Evolutionary conservation across 106 monocot species (phyloP), one percentile per base, ranked within the genome.

Genomic region (Platanthera guangdongensis): DNA sequence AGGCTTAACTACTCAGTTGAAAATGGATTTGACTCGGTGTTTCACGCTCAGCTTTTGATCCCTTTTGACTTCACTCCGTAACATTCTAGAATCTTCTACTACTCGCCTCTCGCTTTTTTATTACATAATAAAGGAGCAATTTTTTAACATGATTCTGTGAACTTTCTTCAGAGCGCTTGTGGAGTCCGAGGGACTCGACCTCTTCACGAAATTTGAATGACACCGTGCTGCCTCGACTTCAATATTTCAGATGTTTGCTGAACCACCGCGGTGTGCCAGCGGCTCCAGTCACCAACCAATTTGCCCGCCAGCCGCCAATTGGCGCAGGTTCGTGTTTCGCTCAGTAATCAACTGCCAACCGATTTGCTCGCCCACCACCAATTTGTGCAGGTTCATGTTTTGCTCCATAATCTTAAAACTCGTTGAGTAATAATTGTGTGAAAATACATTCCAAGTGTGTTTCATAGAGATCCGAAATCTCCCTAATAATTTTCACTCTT

Each of bases 221-320:
- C 5, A 88, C 85, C 3, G 88, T 90, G 47, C 72, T 94, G 55
- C 87, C 87, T 3, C 86, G 94, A 9, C 80, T 99, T 48, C 88
- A 88, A 22, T 88, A 94, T 59, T 99, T 94, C 82, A 90, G 92
- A 82, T 94, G 99, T 77, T 73, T 94, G 75, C 85, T 99, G 54
- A 90, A 94, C 76, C 81, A 86, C 68, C 94, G 99, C 14, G 94
- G 99, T n/a, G 73, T 94, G 71, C 76, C 99, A 50, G 99, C 94
- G 22, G 91, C 99, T 75, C 99, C 94, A 3, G 91, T 94, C 15
- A 91, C 83, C 51, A 99, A 92, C 67, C 50, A 7, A 14, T 85
- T 81, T 76, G 94, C 92, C 49, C 78, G 99, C 39, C 74, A 28
- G 45, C 84, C 99, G 25, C 99, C 99, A 47, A 63, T 74, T 22